A percentile compares a stretch with the other conserved stretches of the same genome.
Evolutionary conservation across 495 filamentous ascomycete genomes (phyloP).

Genomic region (Cryomyces minteri): DNA sequence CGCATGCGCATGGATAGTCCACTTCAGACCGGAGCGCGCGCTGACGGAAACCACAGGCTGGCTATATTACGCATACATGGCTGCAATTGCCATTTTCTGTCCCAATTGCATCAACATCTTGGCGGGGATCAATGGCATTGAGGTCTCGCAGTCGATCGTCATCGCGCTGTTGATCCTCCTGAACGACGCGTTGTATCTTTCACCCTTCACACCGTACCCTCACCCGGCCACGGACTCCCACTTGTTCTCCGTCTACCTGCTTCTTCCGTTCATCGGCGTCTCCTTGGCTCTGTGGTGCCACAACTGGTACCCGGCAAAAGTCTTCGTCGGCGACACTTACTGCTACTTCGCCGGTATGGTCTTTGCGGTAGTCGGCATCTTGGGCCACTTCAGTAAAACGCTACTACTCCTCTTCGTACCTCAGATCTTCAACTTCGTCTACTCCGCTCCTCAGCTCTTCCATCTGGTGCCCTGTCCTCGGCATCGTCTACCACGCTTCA

Average conservation of each 20-base stretch:
- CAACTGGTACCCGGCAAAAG: constrained; percentile 91
- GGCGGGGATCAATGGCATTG: constrained; percentile 92
- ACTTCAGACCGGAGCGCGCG: not conserved
- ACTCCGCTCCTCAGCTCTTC: constrained; percentile 82
- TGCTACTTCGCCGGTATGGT: constrained; percentile 99
- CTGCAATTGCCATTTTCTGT: constrained; percentile 81
- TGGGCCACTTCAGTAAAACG: constrained; percentile 97
- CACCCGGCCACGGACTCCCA: constrained; percentile 94
- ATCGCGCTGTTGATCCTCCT: constrained; percentile 67
- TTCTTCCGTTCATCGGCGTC: constrained; percentile 86
- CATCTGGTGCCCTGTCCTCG: constrained; percentile 78
- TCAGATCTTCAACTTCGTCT: constrained; percentile 92
- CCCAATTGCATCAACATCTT: constrained; percentile 99
- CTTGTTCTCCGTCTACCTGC: constrained; percentile 83
- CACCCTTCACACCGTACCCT: constrained; percentile 46
- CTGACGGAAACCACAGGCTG: constrained; percentile 25
- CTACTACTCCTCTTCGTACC: constrained; percentile 78
- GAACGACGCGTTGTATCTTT: constrained; percentile 64
- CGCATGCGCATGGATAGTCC: not conserved
- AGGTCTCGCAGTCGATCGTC: constrained; percentile 83
- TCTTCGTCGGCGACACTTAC: constrained; percentile 97
- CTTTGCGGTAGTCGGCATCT: constrained; percentile 88
- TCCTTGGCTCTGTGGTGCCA: constrained; percentile 71
- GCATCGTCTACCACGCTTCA: constrained; percentile 80
- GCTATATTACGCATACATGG: constrained; percentile 96